Conservation (phyloP, 1,139 yeast species). For the Geotrichum carabidarum region DNA sequence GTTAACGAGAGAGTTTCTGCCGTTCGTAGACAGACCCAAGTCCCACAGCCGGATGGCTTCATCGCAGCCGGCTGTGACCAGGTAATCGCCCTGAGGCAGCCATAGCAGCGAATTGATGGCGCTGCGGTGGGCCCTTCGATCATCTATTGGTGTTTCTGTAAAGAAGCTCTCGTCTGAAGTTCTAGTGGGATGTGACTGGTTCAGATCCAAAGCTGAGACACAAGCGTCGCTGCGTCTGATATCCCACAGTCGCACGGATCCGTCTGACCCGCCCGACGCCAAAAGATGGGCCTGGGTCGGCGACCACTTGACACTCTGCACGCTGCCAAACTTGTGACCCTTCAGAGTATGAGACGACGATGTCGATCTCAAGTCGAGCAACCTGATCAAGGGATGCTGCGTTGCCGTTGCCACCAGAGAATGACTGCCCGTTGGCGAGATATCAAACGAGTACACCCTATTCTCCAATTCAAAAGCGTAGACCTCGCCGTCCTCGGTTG, state of each 20-base stretch:
- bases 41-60: constrained; percentile 77
- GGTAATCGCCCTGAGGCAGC: constrained; percentile 56
- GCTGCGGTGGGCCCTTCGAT: constrained; percentile 53
- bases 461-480: constrained; percentile 54
- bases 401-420: constrained; percentile 64
- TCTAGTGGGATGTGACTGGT: constrained; percentile 25
- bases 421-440: constrained; percentile 41
- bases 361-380: constrained; percentile 67
- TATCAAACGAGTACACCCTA: constrained; percentile 40
- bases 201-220: constrained; percentile 54
- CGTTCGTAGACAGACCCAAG: constrained; percentile 31
- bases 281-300: constrained; percentile 58
- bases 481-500: constrained; percentile 48
- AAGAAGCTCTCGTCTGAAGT: constrained; percentile 18
- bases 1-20: constrained; percentile 44
- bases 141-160: constrained; percentile 27
- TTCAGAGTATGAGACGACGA: constrained; percentile 64
- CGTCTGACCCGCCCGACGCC: constrained; percentile 76
- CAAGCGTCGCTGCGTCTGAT: constrained; percentile 64
- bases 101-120: constrained; percentile 72
- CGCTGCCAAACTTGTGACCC: constrained; percentile 56
- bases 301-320: constrained; percentile 70
- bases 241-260: constrained; percentile 60
- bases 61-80: constrained; percentile 68
- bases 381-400: constrained; percentile 64